phyloP scores from a whole-genome alignment of 768 basidiomycete genomes.

The Naematelia encephala region DNA sequence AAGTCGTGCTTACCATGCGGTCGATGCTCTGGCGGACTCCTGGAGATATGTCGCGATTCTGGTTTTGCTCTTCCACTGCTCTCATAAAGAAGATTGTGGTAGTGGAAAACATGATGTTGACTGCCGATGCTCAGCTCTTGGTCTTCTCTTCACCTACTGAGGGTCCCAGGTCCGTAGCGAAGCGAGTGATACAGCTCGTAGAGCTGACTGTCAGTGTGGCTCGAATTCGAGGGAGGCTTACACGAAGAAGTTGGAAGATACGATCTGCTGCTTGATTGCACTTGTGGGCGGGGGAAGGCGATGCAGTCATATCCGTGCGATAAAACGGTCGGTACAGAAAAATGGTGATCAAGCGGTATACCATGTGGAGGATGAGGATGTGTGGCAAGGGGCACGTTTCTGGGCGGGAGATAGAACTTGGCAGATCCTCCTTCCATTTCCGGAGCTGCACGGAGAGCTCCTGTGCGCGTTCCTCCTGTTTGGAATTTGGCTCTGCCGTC shows the following conservation, averaged over 20 bases:
- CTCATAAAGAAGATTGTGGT: conserved; percentile 6
- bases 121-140: conserved; percentile 1
- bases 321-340: conserved; percentile 11
- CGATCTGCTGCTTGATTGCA: conserved; percentile 4
- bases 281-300: conserved; percentile 2
- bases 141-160: conserved; percentile 2
- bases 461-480: neutral
- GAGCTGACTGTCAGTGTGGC: neutral
- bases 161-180: conserved; percentile 2
- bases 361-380: conserved; percentile 7
- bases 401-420: neutral
- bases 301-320: neutral
- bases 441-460: conserved; percentile 3
- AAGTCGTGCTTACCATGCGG: neutral
- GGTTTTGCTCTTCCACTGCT: conserved; percentile 3
- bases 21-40: conserved; percentile 1
- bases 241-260: conserved; percentile 3
- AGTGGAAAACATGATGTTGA: conserved; percentile 8
- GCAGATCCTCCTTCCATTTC: neutral
- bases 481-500: neutral
- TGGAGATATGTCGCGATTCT: neutral
- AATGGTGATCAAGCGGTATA: conserved; percentile 5
- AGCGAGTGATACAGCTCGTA: conserved; percentile 8
- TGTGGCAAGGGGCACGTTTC: conserved; percentile 4
- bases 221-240: neutral